A percentile compares a stretch with the other conserved stretches of the same genome.
Conservation (phyloP, 495 filamentous ascomycete genomes). For the Podospora anserina region DNA sequence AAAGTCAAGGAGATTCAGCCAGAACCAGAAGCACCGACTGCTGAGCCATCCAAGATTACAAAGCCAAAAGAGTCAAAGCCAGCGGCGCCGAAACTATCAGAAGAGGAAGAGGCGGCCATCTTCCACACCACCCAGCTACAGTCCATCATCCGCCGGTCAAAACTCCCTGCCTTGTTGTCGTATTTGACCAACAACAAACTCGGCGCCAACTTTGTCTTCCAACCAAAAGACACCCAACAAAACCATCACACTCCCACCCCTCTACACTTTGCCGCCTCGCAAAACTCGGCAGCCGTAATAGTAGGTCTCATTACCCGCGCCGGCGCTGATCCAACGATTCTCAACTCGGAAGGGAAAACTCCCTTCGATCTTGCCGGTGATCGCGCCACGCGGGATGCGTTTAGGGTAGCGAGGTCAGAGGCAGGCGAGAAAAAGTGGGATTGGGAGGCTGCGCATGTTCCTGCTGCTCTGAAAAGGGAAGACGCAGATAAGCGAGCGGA, state of each 20-base stretch:
- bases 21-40: slow-evolving; percentile 54
- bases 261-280: slow-evolving; percentile 79
- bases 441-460: slow-evolving; percentile 74
- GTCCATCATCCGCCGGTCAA: slow-evolving; percentile 83
- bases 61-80: slow-evolving; percentile 45
- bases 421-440: slow-evolving; percentile 74
- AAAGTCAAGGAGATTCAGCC: slow-evolving; percentile 69
- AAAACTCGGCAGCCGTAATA: slow-evolving; percentile 71
- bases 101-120: slow-evolving; percentile 75
- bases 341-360: slow-evolving; percentile 68
- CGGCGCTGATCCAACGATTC: slow-evolving; percentile 65
- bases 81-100: slow-evolving; percentile 57
- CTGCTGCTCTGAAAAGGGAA: slow-evolving; percentile 60
- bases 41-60: slow-evolving; percentile 35
- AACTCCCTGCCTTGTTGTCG: slow-evolving; percentile 78
- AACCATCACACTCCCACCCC: slow-evolving; percentile 83
- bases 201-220: slow-evolving; percentile 70
- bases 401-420: slow-evolving; percentile 79
- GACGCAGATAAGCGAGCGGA: slow-evolving; percentile 65
- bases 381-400: slow-evolving; percentile 81
- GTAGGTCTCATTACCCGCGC: slow-evolving; percentile 72
- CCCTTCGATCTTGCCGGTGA: slow-evolving; percentile 87
- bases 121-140: slow-evolving; percentile 85
- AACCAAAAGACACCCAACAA: slow-evolving; percentile 61
- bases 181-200: slow-evolving; percentile 78